Conservation (phyloP, 495 filamentous ascomycete genomes). For the Aspergillus haitiensis region DNA sequence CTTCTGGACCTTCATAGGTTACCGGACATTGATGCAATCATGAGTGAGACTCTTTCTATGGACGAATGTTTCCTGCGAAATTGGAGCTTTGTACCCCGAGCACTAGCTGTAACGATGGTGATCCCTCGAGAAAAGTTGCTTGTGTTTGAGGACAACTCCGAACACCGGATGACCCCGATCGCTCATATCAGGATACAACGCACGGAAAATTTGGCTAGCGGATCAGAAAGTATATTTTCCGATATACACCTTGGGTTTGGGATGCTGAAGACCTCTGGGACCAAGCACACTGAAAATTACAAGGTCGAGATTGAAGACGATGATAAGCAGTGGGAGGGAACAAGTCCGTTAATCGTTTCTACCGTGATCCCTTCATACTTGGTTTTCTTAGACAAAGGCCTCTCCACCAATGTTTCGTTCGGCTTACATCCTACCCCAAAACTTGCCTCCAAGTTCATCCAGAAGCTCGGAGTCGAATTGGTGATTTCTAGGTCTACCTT, state of each 20-base stretch:
- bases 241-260: constrained; percentile 39
- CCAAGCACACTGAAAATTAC: constrained; percentile 28
- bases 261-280: constrained; percentile 23
- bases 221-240: not conserved
- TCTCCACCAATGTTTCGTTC: not conserved
- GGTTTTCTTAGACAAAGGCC: constrained; percentile 27
- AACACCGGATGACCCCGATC: not conserved
- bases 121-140: constrained; percentile 23
- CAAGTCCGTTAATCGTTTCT: constrained; percentile 39
- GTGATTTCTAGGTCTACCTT: constrained; percentile 5
- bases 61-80: constrained; percentile 1
- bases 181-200: not conserved
- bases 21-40: not conserved
- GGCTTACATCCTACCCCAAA: not conserved
- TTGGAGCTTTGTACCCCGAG: constrained; percentile 36
- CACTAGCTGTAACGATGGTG: constrained; percentile 38
- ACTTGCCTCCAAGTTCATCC: not conserved
- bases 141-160: not conserved
- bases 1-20: not conserved
- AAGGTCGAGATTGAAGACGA: constrained; percentile 27
- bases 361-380: constrained; percentile 37
- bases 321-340: constrained; percentile 31
- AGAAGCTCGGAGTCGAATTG: constrained; percentile 14
- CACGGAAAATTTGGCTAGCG: not conserved
- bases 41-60: not conserved